phyloP scores from a whole-genome alignment of 768 basidiomycete species.

The Xerocomellus intermedius region DNA sequence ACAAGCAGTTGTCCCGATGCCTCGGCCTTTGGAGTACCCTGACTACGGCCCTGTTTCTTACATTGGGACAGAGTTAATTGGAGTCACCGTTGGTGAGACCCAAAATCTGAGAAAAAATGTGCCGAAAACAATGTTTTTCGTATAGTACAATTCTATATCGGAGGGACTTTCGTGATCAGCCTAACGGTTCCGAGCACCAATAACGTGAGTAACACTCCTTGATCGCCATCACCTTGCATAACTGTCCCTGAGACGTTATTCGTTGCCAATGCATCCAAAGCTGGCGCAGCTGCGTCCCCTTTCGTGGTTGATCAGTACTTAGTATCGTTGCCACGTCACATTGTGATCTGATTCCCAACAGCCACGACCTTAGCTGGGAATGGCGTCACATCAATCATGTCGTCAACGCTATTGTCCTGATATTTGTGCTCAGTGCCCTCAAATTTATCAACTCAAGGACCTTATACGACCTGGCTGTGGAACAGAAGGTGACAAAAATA shows the following conservation, averaged over 20 bases:
- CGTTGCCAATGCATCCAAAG: conserved; percentile 24
- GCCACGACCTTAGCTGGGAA: conserved; percentile 45
- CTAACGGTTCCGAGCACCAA: conserved; percentile 40
- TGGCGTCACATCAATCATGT: conserved; percentile 44
- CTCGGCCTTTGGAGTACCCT: conserved; percentile 35
- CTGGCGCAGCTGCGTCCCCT: conserved; percentile 33
- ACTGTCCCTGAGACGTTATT: conserved; percentile 26
- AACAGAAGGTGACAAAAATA: conserved; percentile 45
- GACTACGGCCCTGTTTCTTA: conserved; percentile 31
- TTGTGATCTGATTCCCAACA: conserved; percentile 12
- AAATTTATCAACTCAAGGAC: conserved; percentile 52
- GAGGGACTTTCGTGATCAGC: conserved; percentile 41
- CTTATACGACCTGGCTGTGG: conserved; percentile 45
- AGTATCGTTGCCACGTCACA: conserved; percentile 7
- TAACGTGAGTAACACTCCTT: conserved; percentile 27
- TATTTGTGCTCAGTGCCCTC: conserved; percentile 46
- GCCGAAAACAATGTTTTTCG: conserved; percentile 40
- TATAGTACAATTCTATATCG: conserved; percentile 32
- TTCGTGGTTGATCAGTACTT: conserved; percentile 44
- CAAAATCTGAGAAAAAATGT: conserved; percentile 45
- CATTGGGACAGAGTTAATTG: conserved; percentile 42
- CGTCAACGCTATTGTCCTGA: conserved; percentile 40
- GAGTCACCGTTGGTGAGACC: conserved; percentile 34
- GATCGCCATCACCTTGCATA: conserved; percentile 9
- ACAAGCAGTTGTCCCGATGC: conserved; percentile 34